Evolutionary conservation across 306 rosid species (phyloP), one percentile per base, ranked within the genome.

Genomic region (Vicia sativa): DNA sequence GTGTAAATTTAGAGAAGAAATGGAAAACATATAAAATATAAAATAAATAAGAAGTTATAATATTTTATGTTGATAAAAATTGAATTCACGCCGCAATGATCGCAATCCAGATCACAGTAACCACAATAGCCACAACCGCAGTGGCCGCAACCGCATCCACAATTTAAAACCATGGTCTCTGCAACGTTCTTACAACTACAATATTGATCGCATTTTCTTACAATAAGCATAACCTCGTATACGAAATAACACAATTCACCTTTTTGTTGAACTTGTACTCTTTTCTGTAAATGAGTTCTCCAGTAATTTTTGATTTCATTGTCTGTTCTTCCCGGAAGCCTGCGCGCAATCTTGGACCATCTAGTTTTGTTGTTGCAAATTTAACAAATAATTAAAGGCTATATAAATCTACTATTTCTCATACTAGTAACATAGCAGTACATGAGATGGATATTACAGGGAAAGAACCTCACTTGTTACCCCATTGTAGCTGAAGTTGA

Each of bases 251-350:
- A 45, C 13, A 28, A 6, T 48, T 52, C 31, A 79, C 85, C 87
- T 77, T 77, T 75, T 72, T 67, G 77, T 60, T 68, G 75, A 42
- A 35, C 64, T 73, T 67, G 77, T 71, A 69, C 11, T 71, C 46
- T 78, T 68, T 85, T 88, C 9, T 73, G 76, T 9, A 84, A 74
- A 75, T 78, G 76, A 29, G 83, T 81, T 78, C 88, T 86, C 96
- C 89, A 91, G 53, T 84, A 80, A 49, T 91, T 88, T 78, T 91
- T 88, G 56, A 91, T 81, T 77, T 82, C 84, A 67, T 88, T 89
- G 59, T 86, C 96, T 0, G 92, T 89, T 82, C 90, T 80, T 71
- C 91, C 91, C 0, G 93, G 86, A 53, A 91, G 79, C 58, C 76
- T 78, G 19, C 67, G 74, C 0, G 96, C 91, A 52, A 91, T 91